Evolutionary conservation across 2,329 filamentous ascomycete genomes (phyloP).

Genomic region (Penicillium brevicompactum): DNA sequence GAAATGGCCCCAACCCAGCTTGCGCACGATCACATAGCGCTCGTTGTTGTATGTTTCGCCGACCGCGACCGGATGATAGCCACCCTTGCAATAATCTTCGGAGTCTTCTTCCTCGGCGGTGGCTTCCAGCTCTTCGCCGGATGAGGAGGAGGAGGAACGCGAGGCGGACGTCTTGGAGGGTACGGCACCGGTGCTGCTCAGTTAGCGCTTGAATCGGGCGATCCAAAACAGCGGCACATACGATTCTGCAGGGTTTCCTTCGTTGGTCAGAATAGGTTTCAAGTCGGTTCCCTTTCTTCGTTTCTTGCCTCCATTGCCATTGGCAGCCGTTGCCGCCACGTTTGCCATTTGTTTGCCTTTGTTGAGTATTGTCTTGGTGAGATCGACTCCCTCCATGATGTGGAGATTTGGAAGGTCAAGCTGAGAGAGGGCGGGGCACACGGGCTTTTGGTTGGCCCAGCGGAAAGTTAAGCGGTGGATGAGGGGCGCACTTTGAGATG

Average conservation of each 20-base stretch:
- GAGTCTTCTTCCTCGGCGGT: constrained; percentile 98
- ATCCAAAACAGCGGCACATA: constrained; percentile 28
- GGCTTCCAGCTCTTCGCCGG: constrained; percentile 83
- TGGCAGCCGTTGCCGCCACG: constrained; percentile 47
- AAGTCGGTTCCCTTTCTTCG: constrained; percentile 64
- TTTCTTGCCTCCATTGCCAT: constrained; percentile 65
- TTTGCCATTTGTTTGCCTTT: constrained; percentile 66
- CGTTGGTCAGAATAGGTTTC: constrained; percentile 68
- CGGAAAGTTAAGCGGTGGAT: constrained; percentile 20
- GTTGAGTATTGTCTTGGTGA: constrained; percentile 66
- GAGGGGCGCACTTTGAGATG: constrained; percentile 2
- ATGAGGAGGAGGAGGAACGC: constrained; percentile 75
- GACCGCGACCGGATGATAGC: constrained; percentile 92
- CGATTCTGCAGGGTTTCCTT: constrained; percentile 53
- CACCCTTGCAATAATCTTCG: constrained; percentile 98
- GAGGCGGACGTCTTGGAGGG: constrained; percentile 53
- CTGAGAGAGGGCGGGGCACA: constrained; percentile 27
- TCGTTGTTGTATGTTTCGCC: constrained; percentile 98
- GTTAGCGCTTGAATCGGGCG: constrained; percentile 3
- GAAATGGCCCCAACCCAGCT: constrained; percentile 97
- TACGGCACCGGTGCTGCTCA: constrained; percentile 32
- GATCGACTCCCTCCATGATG: constrained; percentile 65
- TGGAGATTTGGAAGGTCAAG: constrained; percentile 18
- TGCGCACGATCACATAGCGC: constrained; percentile 93
- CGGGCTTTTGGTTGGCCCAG: constrained; percentile 14